Evolutionary conservation across 2,329 filamentous ascomycete genomes (phyloP).

Genomic region (Cercospora zeina): DNA sequence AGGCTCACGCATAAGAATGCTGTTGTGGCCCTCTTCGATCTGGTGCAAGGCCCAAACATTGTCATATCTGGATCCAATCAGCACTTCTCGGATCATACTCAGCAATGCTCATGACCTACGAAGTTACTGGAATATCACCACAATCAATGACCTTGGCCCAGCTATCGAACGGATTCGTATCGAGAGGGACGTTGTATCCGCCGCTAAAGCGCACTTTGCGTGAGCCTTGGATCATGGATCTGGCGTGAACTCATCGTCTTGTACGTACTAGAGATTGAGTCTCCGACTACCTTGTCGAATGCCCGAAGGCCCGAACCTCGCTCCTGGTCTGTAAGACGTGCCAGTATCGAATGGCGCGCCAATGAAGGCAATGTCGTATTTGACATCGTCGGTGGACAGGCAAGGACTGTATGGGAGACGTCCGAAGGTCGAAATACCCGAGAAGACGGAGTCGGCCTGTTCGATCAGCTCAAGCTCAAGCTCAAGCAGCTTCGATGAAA

Average conservation of each 20-base stretch:
- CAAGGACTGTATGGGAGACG: constrained; percentile 76
- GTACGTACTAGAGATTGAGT: constrained; percentile 79
- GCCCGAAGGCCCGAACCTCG: constrained; percentile 70
- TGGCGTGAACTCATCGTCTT: constrained; percentile 31
- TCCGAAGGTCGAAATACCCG: constrained; percentile 82
- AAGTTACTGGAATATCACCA: constrained; percentile 85
- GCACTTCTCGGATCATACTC: not conserved
- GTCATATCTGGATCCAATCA: constrained; percentile 63
- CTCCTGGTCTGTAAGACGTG: constrained; percentile 74
- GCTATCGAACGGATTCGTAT: constrained; percentile 48
- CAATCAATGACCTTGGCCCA: constrained; percentile 70
- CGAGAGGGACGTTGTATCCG: constrained; percentile 80
- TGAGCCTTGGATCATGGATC: constrained; percentile 46
- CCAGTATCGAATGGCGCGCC: constrained; percentile 72
- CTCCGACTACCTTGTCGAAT: constrained; percentile 71
- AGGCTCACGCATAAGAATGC: constrained; percentile 69
- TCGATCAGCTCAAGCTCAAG: constrained; percentile 11
- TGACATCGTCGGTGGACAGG: constrained; percentile 65
- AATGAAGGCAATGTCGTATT: constrained; percentile 84
- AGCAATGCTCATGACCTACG: constrained; percentile 50
- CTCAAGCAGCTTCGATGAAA: not conserved
- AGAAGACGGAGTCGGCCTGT: constrained; percentile 84
- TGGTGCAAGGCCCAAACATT: constrained; percentile 79
- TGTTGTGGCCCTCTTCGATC: constrained; percentile 81
- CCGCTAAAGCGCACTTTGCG: constrained; percentile 63